Conservation (phyloP, 1,284 basidiomycete genomes). For the Leccinum variabile region DNA sequence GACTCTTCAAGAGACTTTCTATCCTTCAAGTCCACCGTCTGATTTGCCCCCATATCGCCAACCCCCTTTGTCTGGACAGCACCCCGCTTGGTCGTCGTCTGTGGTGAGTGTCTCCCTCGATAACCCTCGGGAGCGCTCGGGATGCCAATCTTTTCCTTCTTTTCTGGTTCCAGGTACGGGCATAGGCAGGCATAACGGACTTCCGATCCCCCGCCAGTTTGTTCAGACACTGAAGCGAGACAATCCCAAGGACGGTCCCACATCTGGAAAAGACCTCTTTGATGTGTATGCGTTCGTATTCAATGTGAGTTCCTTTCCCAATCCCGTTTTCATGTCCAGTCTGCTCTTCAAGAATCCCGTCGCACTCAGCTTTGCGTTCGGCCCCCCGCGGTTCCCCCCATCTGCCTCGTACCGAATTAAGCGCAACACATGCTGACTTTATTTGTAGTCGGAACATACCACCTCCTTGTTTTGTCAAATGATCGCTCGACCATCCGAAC, state of each 20-base stretch:
- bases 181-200: conserved; percentile 89
- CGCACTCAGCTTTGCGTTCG: not conserved
- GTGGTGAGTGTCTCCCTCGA: conserved; percentile 55
- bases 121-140: conserved; percentile 15
- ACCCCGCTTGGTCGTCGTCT: conserved; percentile 76
- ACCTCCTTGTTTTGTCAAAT: conserved; percentile 86
- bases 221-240: conserved; percentile 78
- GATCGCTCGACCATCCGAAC: conserved; percentile 71
- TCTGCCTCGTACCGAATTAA: conserved; percentile 6
- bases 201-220: conserved; percentile 85
- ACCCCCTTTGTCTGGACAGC: too few species aligned
- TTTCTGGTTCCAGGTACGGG: conserved; percentile 69
- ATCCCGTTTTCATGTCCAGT: conserved; percentile 5
- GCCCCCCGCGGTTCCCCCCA: not conserved
- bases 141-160: conserved; percentile 2
- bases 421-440: conserved; percentile 19
- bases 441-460: conserved; percentile 61
- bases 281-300: conserved; percentile 78
- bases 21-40: too few species aligned
- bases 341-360: conserved; percentile 2
- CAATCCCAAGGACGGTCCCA: conserved; percentile 69
- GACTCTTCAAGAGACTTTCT: too few species aligned
- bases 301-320: conserved; percentile 55
- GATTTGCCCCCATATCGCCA: too few species aligned
- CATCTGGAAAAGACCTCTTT: conserved; percentile 87